These are phyloP conservation scores for Knoxia roxburghii DNA, from an alignment of 257 asterid genomes.

Conservation along the genomic window DNA sequence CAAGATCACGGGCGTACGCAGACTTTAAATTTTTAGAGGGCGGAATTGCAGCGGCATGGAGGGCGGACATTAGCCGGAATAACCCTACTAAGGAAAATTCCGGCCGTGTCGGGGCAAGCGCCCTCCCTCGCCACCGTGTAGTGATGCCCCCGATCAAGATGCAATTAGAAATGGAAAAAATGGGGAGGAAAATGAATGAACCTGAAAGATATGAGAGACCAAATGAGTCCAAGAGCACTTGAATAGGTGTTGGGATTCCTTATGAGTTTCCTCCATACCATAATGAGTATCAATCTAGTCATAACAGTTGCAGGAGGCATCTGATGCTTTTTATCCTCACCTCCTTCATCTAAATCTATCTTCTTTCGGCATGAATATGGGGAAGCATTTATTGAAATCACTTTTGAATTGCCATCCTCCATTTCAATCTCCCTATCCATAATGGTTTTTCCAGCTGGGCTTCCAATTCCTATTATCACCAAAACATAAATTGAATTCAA, in stretches of 20 bases:
- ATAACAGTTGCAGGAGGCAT: constrained; percentile 97
- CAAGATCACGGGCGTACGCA: too few species aligned
- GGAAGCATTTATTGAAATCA: constrained; percentile 34
- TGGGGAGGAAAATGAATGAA: constrained; percentile 4
- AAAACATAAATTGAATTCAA: too few species aligned
- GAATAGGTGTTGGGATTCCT: constrained; percentile 95
- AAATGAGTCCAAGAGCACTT: constrained; percentile 69
- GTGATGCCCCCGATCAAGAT: not conserved
- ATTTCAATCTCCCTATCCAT: constrained; percentile 60
- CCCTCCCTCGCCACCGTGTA: too few species aligned
- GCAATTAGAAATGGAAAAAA: not conserved
- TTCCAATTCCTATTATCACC: constrained; percentile 32
- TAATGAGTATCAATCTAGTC: constrained; percentile 84
- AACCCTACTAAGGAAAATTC: too few species aligned
- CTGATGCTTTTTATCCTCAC: constrained; percentile 45
- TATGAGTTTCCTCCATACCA: constrained; percentile 95
- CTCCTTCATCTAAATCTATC: constrained; percentile 46
- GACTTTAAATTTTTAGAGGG: too few species aligned
- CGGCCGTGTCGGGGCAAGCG: too few species aligned
- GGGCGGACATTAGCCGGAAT: too few species aligned
- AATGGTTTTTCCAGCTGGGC: constrained; percentile 39
- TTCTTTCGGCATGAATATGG: constrained; percentile 61
- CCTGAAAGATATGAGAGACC: constrained; percentile 93
- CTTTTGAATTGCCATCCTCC: constrained; percentile 42
- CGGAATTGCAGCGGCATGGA: too few species aligned